Evolutionary conservation across 2,329 filamentous ascomycete species (phyloP), one percentile per base, ranked within the genome.

Genomic region (Reticulascus tulasneorum): DNA sequence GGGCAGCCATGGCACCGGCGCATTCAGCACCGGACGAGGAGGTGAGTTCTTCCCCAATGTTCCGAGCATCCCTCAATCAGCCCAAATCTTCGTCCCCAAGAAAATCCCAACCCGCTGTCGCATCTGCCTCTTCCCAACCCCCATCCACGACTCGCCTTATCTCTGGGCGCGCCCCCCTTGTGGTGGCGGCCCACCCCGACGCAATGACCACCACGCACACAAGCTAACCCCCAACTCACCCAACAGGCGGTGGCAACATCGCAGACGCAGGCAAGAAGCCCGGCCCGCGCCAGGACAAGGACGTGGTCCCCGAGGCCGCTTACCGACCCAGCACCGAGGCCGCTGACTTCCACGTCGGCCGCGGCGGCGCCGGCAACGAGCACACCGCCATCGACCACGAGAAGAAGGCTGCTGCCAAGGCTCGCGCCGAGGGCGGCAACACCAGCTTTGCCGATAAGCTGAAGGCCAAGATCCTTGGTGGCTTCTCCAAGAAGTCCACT

Each of bases 321-420:
- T 53, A 67, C 33, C 71, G 74, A 18, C 61, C 65, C 19, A 69
- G 63, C 50, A 58, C 60, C 31, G 68, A 76, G 12, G 60, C 63
- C 34, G 53, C 59, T 39, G 71, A 75, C 51, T 73, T 67, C 56
- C 76, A 81, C 60, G 71, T 68, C 25, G 77, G 77, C 38, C 75
- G 77, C 21, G 77, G 77, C 50, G 77, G 77, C 39, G 74, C 71
- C 9, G 77, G 75, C 33, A 81, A 81, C 54, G 71, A 37, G n/a
- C 39, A 38, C 35, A 52, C 50, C 33, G 43, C 47, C 19, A 47
- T 47, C 23, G 45, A 55, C 23, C 45, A 47, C 39, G 53, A 60
- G 41, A 54, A 55, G 48, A 52, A 52, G 36, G 42, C 52, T 7
- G 47, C 51, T 12, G 51, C 56, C 17, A 51, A 58, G 46, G 49